These are phyloP conservation scores for Mycocentrospora acerina DNA, from an alignment of 2,329 filamentous ascomycete genomes.

Conservation along the genomic window DNA sequence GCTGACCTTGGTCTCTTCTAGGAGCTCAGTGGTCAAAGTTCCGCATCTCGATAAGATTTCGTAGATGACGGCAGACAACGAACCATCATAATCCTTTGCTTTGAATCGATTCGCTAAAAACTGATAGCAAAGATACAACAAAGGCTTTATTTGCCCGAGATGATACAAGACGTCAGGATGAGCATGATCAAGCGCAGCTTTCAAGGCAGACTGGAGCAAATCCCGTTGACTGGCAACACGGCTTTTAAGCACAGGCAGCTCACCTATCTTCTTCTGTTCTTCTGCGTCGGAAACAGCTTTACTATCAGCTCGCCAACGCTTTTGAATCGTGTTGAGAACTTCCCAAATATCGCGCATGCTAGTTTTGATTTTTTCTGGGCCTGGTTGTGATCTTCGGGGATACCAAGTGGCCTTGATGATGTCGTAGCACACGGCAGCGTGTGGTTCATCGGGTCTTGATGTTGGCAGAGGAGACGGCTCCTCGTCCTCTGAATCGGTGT, in stretches of 20 bases:
- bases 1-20: constrained; percentile 66
- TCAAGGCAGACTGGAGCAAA: constrained; percentile 55
- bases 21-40: constrained; percentile 60
- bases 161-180: constrained; percentile 50
- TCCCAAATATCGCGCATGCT: constrained; percentile 61
- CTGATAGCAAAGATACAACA: constrained; percentile 51
- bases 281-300: constrained; percentile 60
- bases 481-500: constrained; percentile 56
- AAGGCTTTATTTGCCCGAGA: constrained; percentile 40
- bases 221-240: constrained; percentile 60
- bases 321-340: constrained; percentile 59
- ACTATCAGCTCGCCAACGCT: constrained; percentile 62
- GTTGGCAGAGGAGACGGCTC: constrained; percentile 58
- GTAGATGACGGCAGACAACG: constrained; percentile 45
- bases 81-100: constrained; percentile 48
- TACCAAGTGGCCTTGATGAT: constrained; percentile 63
- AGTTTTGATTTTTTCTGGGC: constrained; percentile 55
- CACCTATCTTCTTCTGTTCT: constrained; percentile 56
- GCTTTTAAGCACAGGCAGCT: constrained; percentile 57
- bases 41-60: constrained; percentile 62
- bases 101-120: constrained; percentile 52
- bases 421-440: constrained; percentile 59
- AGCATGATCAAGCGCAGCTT: constrained; percentile 48
- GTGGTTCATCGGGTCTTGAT: constrained; percentile 54
- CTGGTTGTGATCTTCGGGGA: constrained; percentile 53